Evolutionary conservation across 176 grass and related monocot genomes (phyloP).

Genomic region (Avena sativa): DNA sequence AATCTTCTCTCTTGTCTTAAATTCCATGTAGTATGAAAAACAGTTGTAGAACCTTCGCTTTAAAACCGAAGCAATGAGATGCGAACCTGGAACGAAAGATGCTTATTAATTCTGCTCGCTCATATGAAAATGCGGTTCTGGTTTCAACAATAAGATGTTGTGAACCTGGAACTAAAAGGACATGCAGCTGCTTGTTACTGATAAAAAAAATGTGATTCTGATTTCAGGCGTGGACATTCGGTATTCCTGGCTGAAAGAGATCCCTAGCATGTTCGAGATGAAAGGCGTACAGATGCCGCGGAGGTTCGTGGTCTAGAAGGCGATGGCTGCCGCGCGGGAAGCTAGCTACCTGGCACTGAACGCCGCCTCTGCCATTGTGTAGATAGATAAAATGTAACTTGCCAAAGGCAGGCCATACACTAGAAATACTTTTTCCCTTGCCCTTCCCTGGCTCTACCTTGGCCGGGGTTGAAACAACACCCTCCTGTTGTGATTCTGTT

Average conservation of each 20-base stretch:
- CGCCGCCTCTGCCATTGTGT: no score
- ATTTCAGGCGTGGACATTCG: conserved; percentile 53
- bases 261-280: conserved; percentile 51
- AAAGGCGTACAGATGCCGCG: conserved; percentile 45
- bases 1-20: not conserved
- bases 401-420: no score
- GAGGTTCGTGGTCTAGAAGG: conserved; percentile 36
- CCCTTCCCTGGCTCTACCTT: no score
- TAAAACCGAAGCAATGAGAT: no score
- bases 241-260: conserved; percentile 71
- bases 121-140: not conserved
- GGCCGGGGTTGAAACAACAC: no score
- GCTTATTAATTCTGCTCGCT: not conserved
- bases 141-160: conserved; percentile 25
- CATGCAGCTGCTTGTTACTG: not conserved
- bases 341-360: no score
- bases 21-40: no score
- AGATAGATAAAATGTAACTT: no score
- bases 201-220: conserved; percentile 28
- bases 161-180: not conserved
- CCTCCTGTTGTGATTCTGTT: not conserved
- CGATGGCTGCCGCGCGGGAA: no score
- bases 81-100: not conserved
- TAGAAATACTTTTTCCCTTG: no score
- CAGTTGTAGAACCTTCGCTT: no score